phyloP scores from a whole-genome alignment of 1,284 basidiomycete species.

The Stygiomarasmius scandens region DNA sequence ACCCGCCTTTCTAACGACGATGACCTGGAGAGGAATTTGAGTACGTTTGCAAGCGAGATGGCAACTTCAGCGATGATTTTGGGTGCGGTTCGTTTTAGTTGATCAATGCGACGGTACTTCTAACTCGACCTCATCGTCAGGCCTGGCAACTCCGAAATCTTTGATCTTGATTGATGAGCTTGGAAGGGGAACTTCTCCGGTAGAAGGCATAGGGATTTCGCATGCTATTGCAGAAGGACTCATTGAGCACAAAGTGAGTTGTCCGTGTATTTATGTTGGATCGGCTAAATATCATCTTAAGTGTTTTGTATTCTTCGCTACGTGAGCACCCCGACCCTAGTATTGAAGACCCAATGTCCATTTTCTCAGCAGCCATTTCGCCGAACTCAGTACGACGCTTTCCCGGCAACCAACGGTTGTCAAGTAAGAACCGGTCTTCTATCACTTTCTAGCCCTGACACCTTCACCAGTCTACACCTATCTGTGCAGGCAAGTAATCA shows the following conservation, averaged over 20 bases:
- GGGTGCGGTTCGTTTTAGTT: conserved; percentile 40
- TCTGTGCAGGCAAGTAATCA: conserved; percentile 67
- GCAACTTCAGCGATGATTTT: conserved; percentile 87
- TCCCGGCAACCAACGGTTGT: conserved; percentile 72
- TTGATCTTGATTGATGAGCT: conserved; percentile 91
- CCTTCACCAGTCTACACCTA: conserved; percentile 68
- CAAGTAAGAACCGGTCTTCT: conserved; percentile 51
- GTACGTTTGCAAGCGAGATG: conserved; percentile 95
- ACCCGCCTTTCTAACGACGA: conserved; percentile 92
- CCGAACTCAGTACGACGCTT: conserved; percentile 70
- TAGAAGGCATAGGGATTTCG: conserved; percentile 87
- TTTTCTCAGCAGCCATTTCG: conserved; percentile 63
- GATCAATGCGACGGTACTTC: background rate
- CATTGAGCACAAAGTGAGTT: conserved; percentile 67
- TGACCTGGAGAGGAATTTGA: conserved; percentile 83
- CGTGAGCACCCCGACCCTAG: conserved; percentile 47
- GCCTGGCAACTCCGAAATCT: conserved; percentile 72
- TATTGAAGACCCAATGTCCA: conserved; percentile 2
- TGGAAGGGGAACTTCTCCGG: conserved; percentile 84
- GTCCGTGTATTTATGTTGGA: background rate
- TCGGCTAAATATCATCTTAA: conserved; percentile 31
- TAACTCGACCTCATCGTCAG: too few species aligned
- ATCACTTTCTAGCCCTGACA: conserved; percentile 19
- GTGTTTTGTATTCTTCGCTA: conserved; percentile 89
- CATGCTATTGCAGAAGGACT: conserved; percentile 92